These are phyloP conservation scores for Rauvolfia tetraphylla DNA, from an alignment of 257 asterid species.

Conservation along the genomic window DNA sequence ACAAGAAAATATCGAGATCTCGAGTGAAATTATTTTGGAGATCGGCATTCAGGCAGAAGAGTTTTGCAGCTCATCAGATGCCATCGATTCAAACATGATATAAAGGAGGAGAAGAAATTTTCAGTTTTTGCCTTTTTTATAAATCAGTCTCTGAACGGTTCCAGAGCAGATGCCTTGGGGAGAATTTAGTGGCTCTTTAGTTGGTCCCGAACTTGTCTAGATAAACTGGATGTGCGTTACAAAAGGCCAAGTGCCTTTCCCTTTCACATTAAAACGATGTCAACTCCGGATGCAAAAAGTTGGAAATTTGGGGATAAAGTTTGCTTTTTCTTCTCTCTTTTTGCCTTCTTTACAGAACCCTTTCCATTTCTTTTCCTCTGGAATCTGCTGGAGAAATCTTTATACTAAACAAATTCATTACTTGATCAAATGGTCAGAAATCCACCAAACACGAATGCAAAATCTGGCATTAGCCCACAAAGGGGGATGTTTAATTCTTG, in stretches of 20 bases:
- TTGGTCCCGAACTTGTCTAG: constrained; percentile 21
- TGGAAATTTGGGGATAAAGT: constrained; percentile 27
- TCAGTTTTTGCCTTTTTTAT: neutral
- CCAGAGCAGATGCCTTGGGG: neutral
- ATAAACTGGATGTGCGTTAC: constrained; percentile 10
- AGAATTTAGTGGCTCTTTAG: neutral
- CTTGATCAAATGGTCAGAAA: neutral
- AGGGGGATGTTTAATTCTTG: neutral
- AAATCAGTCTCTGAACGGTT: neutral
- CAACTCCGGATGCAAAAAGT: constrained; percentile 25
- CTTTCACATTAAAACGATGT: constrained; percentile 21
- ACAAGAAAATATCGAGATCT: neutral
- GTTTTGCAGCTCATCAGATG: neutral
- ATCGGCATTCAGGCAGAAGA: neutral
- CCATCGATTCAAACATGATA: neutral
- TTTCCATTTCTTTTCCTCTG: neutral
- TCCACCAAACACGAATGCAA: constrained; percentile 3
- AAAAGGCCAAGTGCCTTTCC: constrained; percentile 21
- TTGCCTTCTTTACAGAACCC: neutral
- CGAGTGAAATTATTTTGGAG: neutral
- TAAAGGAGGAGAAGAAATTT: neutral
- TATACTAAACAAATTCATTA: neutral
- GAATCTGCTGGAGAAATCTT: neutral
- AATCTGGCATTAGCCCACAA: neutral
- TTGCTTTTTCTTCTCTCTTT: constrained; percentile 21